A percentile compares a stretch with the other conserved stretches of the same genome.
phyloP scores from a whole-genome alignment of 2,329 filamentous ascomycete genomes.

The Didymella pinodella region DNA sequence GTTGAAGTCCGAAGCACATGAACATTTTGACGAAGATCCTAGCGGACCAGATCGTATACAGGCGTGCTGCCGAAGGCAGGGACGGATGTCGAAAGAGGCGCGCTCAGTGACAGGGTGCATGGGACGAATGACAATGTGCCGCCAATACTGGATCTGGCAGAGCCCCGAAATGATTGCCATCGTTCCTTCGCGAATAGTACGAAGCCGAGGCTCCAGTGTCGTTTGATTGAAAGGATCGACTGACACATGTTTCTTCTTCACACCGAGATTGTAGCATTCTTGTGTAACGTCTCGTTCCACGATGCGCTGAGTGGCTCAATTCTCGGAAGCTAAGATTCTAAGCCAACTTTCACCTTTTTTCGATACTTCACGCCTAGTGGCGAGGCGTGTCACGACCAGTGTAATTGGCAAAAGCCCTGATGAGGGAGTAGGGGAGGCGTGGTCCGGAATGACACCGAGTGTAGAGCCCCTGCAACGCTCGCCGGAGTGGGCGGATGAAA shows the following conservation, averaged over 20 bases:
- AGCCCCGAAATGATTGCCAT: slow-evolving; percentile 46
- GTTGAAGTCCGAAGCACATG: slow-evolving; percentile 38
- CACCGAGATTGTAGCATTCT: slow-evolving; percentile 7
- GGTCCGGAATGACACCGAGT: slow-evolving; percentile 12
- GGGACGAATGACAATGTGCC: slow-evolving; percentile 28
- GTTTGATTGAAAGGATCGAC: slow-evolving; percentile 20
- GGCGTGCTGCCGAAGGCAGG: slow-evolving; percentile 28
- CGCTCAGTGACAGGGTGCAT: slow-evolving; percentile 36
- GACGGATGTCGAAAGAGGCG: slow-evolving; percentile 33
- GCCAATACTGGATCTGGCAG: slow-evolving; percentile 38
- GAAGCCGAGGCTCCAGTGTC: slow-evolving; percentile 32
- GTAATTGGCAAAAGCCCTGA: slow-evolving; percentile 24
- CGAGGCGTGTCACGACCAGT: slow-evolving; percentile 13
- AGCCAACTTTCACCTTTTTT: slow-evolving; percentile 19
- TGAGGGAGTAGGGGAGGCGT: slow-evolving; percentile 16
- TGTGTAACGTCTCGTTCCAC: slow-evolving; percentile 20
- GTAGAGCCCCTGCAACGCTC: slow-evolving; percentile 18
- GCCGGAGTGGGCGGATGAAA: slow-evolving; percentile 12
- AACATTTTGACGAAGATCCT: slow-evolving; percentile 28
- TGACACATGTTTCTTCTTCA: slow-evolving; percentile 31
- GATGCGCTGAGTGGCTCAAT: slow-evolving; percentile 24
- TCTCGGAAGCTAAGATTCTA: slow-evolving; percentile 16
- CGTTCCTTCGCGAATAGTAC: slow-evolving; percentile 19
- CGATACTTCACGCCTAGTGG: slow-evolving; percentile 15
- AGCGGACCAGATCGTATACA: slow-evolving; percentile 28